Evolutionary conservation across 2,329 filamentous ascomycete genomes (phyloP), one percentile per base, ranked within the genome.

Genomic region (Trichothecium roseum): DNA sequence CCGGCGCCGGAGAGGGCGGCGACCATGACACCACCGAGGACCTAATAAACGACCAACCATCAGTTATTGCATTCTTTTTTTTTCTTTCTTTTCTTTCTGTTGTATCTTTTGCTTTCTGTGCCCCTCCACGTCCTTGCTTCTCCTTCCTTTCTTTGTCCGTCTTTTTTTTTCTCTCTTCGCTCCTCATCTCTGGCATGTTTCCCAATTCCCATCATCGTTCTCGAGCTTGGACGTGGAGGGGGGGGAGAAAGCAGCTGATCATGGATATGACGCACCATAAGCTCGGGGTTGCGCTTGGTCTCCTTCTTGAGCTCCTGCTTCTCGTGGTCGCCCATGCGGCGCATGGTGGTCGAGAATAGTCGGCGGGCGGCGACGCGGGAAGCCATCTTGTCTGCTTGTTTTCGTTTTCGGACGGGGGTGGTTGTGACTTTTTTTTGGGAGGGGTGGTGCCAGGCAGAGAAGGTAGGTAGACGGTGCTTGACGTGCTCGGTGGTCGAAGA

Each of bases 11-110:
- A 79, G 55, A 95, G 83, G 52, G 85, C 83, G 59, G 81, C 80
- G 52, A 82, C 79, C 86, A 96, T 94, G 60, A 96, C 80, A 55
- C 78, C 84, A 45, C 88, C 75, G 47, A 98, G 82, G 55, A 96
- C 78, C 91, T 96, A 53, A 10, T 44, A 48, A 30, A 35, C 40
- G 15, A 42, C 48, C 41, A 45, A 40, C 13, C 22, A 37, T 16
- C 27, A 30, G 18, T 33, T 38, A 39, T 41, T 36, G 8, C 13
- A 12, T 14, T 15, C 17, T 18, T 30, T 8, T 30, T 30, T 5
- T 29, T 6, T 10, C 20, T 10, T 24, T 10, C 6, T 24, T 10
- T 24, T 10, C 10, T 24, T 24, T n/a, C n/a, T n/a, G n/a, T n/a
- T n/a, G n/a, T n/a, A n/a, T n/a, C n/a, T n/a, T n/a, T n/a, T n/a